Evolutionary conservation across 2,329 filamentous ascomycete genomes (phyloP).

Genomic region (Xylaria sp.): DNA sequence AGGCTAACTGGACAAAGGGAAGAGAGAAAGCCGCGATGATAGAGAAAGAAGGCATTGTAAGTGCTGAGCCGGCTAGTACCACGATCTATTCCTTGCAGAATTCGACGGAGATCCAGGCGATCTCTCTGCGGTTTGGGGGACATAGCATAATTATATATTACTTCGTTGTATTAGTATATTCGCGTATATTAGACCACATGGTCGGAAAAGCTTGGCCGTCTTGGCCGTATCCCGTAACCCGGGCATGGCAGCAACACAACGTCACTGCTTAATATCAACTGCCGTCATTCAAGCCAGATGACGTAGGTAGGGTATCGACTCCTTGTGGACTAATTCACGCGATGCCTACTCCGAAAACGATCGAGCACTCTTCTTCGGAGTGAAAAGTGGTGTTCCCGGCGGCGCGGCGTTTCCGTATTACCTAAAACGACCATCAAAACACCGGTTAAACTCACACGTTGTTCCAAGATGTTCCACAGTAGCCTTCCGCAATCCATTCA

Average conservation of each 20-base stretch:
- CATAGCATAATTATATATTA: constrained; percentile 29
- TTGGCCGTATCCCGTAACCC: constrained; percentile 23
- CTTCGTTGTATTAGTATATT: background rate
- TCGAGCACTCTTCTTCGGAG: constrained; percentile 22
- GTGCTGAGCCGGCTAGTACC: background rate
- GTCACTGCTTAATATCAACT: constrained; percentile 16
- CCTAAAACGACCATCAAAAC: constrained; percentile 32
- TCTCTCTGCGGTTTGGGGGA: background rate
- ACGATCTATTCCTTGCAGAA: constrained; percentile 25
- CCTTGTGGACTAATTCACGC: constrained; percentile 1
- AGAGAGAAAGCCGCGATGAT: constrained; percentile 32
- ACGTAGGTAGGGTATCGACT: constrained; percentile 6
- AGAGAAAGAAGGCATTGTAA: constrained; percentile 38
- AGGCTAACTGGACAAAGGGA: constrained; percentile 35
- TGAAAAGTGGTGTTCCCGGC: background rate
- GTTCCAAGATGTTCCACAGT: background rate
- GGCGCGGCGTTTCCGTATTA: constrained; percentile 35
- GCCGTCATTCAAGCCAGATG: constrained; percentile 23
- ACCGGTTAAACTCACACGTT: constrained; percentile 26
- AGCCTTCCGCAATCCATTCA: constrained; percentile 10
- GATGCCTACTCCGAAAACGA: background rate
- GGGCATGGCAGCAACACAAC: constrained; percentile 16
- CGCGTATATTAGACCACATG: constrained; percentile 19
- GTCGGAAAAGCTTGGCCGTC: constrained; percentile 24
- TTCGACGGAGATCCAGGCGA: constrained; percentile 25